Conservation (phyloP, 1,284 basidiomycete species). For the Tausonia pullulans region DNA sequence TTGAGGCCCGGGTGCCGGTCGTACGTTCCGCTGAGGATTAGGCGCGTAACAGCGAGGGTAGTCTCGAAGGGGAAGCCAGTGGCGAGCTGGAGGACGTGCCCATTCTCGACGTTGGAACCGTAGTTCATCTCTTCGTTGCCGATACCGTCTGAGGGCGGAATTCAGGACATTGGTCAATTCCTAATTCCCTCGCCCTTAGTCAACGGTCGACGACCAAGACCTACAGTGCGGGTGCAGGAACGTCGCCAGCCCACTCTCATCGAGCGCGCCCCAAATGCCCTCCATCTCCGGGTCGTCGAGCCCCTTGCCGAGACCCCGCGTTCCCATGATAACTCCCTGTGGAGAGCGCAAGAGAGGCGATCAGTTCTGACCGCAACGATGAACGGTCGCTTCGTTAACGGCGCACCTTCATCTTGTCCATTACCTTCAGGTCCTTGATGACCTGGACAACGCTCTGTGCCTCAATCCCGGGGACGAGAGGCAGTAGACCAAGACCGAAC, state of each 20-base stretch:
- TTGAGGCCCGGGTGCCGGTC: constrained; percentile 63
- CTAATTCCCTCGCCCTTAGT: background rate
- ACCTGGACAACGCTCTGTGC: constrained; percentile 47
- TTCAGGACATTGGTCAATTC: background rate
- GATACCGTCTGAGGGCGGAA: constrained; percentile 50
- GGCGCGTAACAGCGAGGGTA: constrained; percentile 61
- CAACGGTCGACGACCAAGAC: constrained; percentile 9
- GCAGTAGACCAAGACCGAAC: constrained; percentile 73
- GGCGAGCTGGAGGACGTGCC: constrained; percentile 71
- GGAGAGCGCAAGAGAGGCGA: too few species aligned
- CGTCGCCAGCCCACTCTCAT: constrained; percentile 52
- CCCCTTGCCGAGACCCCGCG: constrained; percentile 61
- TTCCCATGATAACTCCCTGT: constrained; percentile 69
- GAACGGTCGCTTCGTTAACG: too few species aligned
- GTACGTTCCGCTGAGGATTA: constrained; percentile 67
- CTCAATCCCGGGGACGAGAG: constrained; percentile 56
- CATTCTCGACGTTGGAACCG: constrained; percentile 44
- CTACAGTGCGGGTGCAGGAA: constrained; percentile 78
- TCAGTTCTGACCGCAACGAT: too few species aligned
- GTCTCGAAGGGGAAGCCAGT: constrained; percentile 83
- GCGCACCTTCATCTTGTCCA: constrained; percentile 26
- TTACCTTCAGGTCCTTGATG: constrained; percentile 50
- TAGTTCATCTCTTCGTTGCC: constrained; percentile 42
- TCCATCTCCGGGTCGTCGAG: constrained; percentile 65
- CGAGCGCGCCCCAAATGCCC: constrained; percentile 62